Evolutionary conservation across 2,329 filamentous ascomycete species (phyloP), one percentile per base, ranked within the genome.

Genomic region (Aureobasidium zeae): DNA sequence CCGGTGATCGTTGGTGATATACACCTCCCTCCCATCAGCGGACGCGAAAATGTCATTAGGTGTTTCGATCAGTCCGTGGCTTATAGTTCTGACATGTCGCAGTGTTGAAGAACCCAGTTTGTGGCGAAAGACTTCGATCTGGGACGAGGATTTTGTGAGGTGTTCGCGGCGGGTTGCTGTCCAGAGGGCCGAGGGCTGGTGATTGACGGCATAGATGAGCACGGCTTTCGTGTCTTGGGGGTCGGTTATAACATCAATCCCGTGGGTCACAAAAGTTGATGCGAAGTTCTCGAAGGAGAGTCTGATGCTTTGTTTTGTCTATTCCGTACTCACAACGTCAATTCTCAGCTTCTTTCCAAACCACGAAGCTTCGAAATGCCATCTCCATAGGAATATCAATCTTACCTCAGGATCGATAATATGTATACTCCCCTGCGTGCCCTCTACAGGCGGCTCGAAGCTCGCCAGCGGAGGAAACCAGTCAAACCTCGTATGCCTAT

Each of bases 191-290:
- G 77, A 71, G 0, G 75, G 70, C 1, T 72, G 51, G 44, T 81
- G 77, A 50, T 81, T 81, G 37, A 81, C 57, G 0, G 72, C 76
- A 43, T 74, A 75, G 33, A 81, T 72, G 50, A 76, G 80, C 5
- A 80, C 70, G 0, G 71, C 60, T 1, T 63, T 54, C 8, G 57
- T 25, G 2, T 52, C 52, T 2, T 65, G 52, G 0, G 66, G 68
- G 48, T 78, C 73, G 3, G 63, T 55, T n/a, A 76, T 65, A 5
- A 81, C 63, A 46, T 77, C 74, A 48, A 81, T 75, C 1, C 77
- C 77, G 49, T 81, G 77, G 0, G 76, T 76, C 5, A 72, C 53
- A 37, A 79, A 77, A 0, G 73, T 64, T 0, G 66, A 65, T 2
- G 67, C 47, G 49, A 79, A 80, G 42, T 70, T 67, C 5, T 69